Evolutionary conservation across 768 basidiomycete species (phyloP), one percentile per base, ranked within the genome.

Genomic region (Myochromella boudieri): DNA sequence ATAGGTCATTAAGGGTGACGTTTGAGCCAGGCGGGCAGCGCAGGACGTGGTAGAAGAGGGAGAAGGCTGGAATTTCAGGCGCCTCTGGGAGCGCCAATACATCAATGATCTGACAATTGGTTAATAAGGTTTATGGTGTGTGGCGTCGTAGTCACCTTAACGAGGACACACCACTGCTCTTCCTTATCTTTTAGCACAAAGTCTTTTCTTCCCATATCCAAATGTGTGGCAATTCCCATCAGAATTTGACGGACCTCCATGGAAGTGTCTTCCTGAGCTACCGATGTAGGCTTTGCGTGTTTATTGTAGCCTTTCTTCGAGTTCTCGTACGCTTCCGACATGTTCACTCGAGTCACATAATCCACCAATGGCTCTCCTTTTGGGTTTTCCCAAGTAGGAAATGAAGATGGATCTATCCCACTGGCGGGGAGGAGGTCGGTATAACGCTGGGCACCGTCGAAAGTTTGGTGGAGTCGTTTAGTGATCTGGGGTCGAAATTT

Each of bases 401-500:
- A 57, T 3, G 40, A 28, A 17, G 36, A 54, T 22, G 46, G 50
- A 38, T 49, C 40, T 14, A 45, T 42, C 42, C 49, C 39, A 26
- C 15, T 21, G 7, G 52, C 43, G 36, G 51, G 47, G 34, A 67
- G 45, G 0, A 63, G 31, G 5, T 52, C 49, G 2, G 40, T 37
- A n/a, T 56, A 52, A 17, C 56, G 53, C 27, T 68, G 64, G 0
- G 66, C 53, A 1, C 59, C 59, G 36, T 68, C 61, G 11, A 66
- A 27, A 3, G 60, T 52, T 37, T 52, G 51, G 18, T 47, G 29
- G 33, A 61, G 59, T 26, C 45, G 37, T 52, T 54, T 39, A 44
- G 52, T 52, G 14, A 67, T 55, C 58, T 9, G 60, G 56, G 6
- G 46, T 43, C 4, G 60, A 51, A n/a, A 68, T 46, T 52, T 64